These are phyloP conservation scores for Magnaporthales sp. DNA, from an alignment of 2,329 filamentous ascomycete genomes.

Conservation along the genomic window DNA sequence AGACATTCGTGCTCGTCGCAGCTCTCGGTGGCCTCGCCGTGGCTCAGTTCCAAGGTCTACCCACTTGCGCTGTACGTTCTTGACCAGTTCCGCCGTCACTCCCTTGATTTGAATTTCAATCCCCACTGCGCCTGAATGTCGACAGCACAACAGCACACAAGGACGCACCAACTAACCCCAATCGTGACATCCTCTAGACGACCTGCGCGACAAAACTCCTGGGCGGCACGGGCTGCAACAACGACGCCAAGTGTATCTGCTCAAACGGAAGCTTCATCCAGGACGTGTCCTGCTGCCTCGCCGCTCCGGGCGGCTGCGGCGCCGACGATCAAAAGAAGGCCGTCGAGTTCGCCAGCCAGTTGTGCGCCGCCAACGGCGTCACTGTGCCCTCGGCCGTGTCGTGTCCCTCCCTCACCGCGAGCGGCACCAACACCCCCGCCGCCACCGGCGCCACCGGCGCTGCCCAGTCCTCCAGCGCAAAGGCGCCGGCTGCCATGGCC, in stretches of 20 bases:
- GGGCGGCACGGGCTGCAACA: constrained; percentile 24
- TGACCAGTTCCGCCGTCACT: no score
- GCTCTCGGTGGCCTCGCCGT: constrained; percentile 44
- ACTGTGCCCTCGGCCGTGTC: constrained; percentile 22
- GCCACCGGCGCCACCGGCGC: constrained; percentile 6
- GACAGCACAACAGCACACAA: neutral
- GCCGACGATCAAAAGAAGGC: constrained; percentile 19
- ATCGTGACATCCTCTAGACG: constrained; percentile 14
- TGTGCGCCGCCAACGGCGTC: constrained; percentile 23
- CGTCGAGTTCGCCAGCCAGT: constrained; percentile 20
- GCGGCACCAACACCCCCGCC: constrained; percentile 8
- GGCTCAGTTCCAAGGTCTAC: constrained; percentile 34
- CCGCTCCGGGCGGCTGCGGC: constrained; percentile 17
- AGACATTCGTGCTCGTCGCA: constrained; percentile 31
- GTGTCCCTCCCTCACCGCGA: constrained; percentile 13
- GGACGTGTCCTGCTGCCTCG: constrained; percentile 28
- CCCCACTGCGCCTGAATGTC: neutral
- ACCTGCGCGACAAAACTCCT: constrained; percentile 19
- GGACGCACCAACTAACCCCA: constrained; percentile 6
- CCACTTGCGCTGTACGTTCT: constrained; percentile 44
- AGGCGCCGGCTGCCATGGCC: neutral
- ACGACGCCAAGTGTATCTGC: constrained; percentile 32
- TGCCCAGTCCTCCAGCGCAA: constrained; percentile 10
- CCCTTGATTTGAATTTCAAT: neutral
- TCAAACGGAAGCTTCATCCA: constrained; percentile 27